phyloP scores from a whole-genome alignment of 768 basidiomycete genomes.

The Calocybe indica region DNA sequence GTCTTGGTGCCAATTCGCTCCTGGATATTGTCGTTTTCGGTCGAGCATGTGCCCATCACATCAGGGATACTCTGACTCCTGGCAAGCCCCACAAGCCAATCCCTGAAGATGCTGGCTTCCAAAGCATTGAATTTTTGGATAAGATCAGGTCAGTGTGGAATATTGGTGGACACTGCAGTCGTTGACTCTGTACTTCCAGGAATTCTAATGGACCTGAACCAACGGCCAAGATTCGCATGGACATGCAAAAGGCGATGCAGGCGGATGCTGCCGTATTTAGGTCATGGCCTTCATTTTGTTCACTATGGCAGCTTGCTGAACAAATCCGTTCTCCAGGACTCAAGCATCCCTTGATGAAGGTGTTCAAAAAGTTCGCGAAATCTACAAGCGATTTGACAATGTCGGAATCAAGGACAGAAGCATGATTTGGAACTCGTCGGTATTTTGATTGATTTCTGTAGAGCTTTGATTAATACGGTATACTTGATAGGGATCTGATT shows the following conservation, averaged over 20 bases:
- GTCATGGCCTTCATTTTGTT: constrained; percentile 20
- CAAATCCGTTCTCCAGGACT: constrained; percentile 44
- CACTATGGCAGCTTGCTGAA: constrained; percentile 4
- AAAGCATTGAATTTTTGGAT: constrained; percentile 85
- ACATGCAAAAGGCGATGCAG: constrained; percentile 99
- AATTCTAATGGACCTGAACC: constrained; percentile 75
- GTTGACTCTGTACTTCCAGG: constrained; percentile 26
- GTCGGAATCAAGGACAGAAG: constrained; percentile 97
- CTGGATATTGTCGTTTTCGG: constrained; percentile 99
- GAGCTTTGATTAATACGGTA: constrained; percentile 2
- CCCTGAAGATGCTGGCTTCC: constrained; percentile 77
- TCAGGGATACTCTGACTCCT: constrained; percentile 83
- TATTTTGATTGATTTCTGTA: constrained; percentile 3
- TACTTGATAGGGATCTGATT: constrained; percentile 72
- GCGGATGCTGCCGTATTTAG: constrained; percentile 96
- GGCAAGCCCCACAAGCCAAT: constrained; percentile 89
- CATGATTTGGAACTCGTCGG: constrained; percentile 99
- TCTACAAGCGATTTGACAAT: constrained; percentile 85
- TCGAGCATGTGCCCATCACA: constrained; percentile 98
- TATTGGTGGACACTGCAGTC: not conserved
- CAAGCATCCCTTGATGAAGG: constrained; percentile 89
- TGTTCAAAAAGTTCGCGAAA: constrained; percentile 76
- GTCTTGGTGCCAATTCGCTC: constrained; percentile 98
- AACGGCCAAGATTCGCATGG: constrained; percentile 86
- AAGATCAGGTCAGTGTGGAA: constrained; percentile 53